Percentiles rank a stretch among this genome's conserved stretches.
Evolutionary conservation across 1,139 yeast genomes (phyloP).

Genomic region (Pichia sorboxylosa): DNA sequence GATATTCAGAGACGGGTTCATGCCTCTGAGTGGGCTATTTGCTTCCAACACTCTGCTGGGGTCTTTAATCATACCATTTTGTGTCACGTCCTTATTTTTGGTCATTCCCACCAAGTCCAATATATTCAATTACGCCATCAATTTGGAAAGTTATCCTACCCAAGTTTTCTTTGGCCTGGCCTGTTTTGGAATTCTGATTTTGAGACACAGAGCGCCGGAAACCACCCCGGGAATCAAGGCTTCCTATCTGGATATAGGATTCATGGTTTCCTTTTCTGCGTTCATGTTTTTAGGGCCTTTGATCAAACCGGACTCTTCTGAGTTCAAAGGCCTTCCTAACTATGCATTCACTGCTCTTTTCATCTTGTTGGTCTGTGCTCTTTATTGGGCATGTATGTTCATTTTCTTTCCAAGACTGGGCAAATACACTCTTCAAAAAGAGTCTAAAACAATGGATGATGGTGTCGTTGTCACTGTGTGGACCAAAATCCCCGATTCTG

Average conservation of each 20-base stretch:
- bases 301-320: slow-evolving; percentile 21
- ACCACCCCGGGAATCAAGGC: slow-evolving; percentile 39
- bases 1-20: slow-evolving; percentile 47
- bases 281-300: slow-evolving; percentile 38
- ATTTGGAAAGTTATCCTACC: slow-evolving; percentile 44
- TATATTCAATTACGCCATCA: slow-evolving; percentile 40
- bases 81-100: slow-evolving; percentile 23
- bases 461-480: slow-evolving; percentile 38
- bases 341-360: slow-evolving; percentile 22
- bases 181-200: slow-evolving; percentile 38
- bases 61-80: slow-evolving; percentile 26
- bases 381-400: slow-evolving; percentile 40
- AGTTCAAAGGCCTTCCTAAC: slow-evolving; percentile 30
- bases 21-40: slow-evolving; percentile 41
- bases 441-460: slow-evolving; percentile 31
- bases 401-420: slow-evolving; percentile 31
- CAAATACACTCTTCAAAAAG: slow-evolving; percentile 29
- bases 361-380: slow-evolving; percentile 25
- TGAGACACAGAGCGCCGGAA: slow-evolving; percentile 33
- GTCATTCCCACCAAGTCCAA: slow-evolving; percentile 26
- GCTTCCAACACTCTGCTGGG: slow-evolving; percentile 48
- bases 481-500: slow-evolving; percentile 20
- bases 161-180: slow-evolving; percentile 39
- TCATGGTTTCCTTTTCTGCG: slow-evolving; percentile 29
- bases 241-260: slow-evolving; percentile 28